Base-by-base conservation (phyloP, 2,329 filamentous ascomycete species). In the Alternaria gaisen region DNA sequence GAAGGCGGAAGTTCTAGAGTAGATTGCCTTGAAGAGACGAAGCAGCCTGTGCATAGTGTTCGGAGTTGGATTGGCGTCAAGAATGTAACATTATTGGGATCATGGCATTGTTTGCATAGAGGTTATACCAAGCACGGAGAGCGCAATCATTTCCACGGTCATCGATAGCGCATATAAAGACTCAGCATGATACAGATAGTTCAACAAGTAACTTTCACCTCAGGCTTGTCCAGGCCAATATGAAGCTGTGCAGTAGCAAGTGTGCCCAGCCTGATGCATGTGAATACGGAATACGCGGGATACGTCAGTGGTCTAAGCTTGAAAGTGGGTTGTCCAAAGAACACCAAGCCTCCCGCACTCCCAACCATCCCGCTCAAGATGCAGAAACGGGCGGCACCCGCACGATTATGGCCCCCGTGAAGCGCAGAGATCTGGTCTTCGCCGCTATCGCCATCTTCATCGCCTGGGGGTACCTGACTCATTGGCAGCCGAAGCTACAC, bases 391-490 rank as follows among this genome's bases (percentile, higher is more conserved):
- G 73, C 71, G 72, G 61, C 64, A 64, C 68, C 69, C 76, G 74
- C 77, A 79, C 75, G 77, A 82, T 91, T 90, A 89, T 87, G 85
- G 84, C 92, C 82, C 87, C 92, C 82, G 87, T 88, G 84, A 87
- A 88, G 82, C 88, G 87, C 85, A 76, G 77, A 76, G 86, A 93
- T 86, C 85, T 89, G 79, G 84, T 88, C 77, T 79, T 91, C 80
- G 88, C 88, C 78, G 86, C 85, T 78, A 79, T 90, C 77, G 88
- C 85, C 79, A 86, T 84, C 78, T 92, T 97, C 80, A 83, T 97
- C 77, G 90, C 92, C 77, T 98, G 94, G 94, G 91, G 92, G 64
- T 90, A 94, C 78, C 86, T 90, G 61, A 90, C 92, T 69, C 89
- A 91, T 82, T 96, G 91, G 89, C 84, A 93, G 72, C 93, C 94